phyloP scores from a whole-genome alignment of 345 rosid species.

The Eucalyptus lansdowneana region DNA sequence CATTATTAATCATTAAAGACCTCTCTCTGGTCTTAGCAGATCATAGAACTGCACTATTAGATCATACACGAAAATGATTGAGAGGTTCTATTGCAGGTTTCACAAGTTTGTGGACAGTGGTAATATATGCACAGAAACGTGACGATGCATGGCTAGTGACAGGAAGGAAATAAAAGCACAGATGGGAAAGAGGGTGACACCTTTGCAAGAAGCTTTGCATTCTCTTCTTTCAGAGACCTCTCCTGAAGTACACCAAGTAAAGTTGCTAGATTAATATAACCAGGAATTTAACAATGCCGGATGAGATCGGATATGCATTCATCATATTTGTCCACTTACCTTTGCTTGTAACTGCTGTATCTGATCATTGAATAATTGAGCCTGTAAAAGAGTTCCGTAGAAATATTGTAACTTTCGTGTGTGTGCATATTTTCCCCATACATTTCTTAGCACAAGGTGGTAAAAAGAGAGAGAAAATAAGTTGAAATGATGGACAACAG shows the following conservation, averaged over 20 bases:
- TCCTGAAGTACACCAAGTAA: constrained; percentile 20
- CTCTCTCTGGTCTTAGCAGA: neutral
- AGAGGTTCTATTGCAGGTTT: neutral
- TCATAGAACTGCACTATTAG: neutral
- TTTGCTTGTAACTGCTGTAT: constrained; percentile 23
- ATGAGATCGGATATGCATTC: neutral
- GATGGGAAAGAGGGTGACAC: constrained; percentile 3
- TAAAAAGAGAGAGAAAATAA: neutral
- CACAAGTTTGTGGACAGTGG: neutral
- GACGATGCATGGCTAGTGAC: neutral
- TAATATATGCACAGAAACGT: neutral
- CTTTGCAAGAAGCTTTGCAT: constrained; percentile 19
- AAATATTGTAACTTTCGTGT: neutral
- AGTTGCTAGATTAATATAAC: neutral
- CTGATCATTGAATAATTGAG: constrained; percentile 22
- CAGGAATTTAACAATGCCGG: neutral
- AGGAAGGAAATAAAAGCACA: neutral
- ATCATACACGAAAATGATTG: neutral
- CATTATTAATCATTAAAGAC: neutral
- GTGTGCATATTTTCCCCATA: neutral
- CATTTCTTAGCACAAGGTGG: neutral
- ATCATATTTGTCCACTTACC: constrained; percentile 5
- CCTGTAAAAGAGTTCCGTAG: constrained; percentile 4
- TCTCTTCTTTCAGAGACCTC: constrained; percentile 24
- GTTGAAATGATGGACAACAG: neutral